Percentiles rank a stretch among this genome's conserved stretches.
Evolutionary conservation across 495 filamentous ascomycete species (phyloP).

Genomic region (Xylaria longipes): DNA sequence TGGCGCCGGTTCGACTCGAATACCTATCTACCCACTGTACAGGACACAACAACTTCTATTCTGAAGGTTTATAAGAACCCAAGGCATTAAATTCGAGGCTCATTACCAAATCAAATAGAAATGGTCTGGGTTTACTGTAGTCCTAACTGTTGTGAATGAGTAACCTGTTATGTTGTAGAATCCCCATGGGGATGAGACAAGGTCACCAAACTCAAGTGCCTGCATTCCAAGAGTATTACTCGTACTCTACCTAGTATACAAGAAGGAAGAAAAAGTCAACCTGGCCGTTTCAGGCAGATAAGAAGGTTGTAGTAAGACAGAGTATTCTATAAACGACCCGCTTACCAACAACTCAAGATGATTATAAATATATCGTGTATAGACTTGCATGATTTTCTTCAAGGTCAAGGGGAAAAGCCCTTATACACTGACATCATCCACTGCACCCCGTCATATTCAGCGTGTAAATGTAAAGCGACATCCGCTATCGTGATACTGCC

Average conservation of each 20-base stretch:
- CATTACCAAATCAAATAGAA: background rate
- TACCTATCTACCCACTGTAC: background rate
- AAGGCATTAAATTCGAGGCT: background rate
- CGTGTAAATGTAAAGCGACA: background rate
- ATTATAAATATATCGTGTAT: background rate
- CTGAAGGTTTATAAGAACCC: background rate
- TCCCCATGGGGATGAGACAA: background rate
- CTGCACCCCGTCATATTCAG: background rate
- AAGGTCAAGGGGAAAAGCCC: background rate
- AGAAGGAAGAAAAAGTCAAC: background rate
- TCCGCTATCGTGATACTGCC: background rate
- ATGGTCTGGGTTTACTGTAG: background rate
- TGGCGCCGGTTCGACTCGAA: slow-evolving; percentile 25
- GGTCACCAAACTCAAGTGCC: background rate
- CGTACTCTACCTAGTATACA: background rate
- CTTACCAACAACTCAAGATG: background rate
- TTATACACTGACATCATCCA: background rate
- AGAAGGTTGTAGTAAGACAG: background rate
- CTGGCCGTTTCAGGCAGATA: background rate
- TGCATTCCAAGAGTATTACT: background rate
- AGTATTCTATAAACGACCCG: background rate
- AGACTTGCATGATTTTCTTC: background rate
- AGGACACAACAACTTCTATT: background rate
- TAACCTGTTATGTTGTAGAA: background rate
- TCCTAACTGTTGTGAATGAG: background rate